Evolutionary conservation across 148 eudicot genomes (phyloP), one percentile per base, ranked within the genome.

Genomic region (Chenopodium formosanum): DNA sequence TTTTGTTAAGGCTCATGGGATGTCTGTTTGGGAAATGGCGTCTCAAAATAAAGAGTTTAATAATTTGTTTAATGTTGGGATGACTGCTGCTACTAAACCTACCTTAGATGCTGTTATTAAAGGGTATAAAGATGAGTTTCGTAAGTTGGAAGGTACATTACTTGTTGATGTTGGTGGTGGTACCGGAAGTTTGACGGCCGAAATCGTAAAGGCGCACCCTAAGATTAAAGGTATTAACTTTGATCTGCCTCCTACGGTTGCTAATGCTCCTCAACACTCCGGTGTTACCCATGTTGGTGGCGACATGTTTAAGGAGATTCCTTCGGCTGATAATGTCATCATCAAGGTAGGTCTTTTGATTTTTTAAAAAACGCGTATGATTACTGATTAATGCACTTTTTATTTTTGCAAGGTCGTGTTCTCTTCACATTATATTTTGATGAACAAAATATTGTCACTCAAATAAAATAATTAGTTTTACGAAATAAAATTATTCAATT

Each of bases 201-300:
- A 56, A 4, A 56, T 56, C 4, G 22, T 56, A 17, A 2, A 56
- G 13, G 29, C 29, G 13, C 25, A 65, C 29, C 69, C 69, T 22
- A 29, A 65, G 7, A 65, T 65, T 5, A n/a, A 65, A 65, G 74
- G 74, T 13, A 31, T 70, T 31, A 70, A 70, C 20, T 70, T 31
- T 29, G 74, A 70, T 31, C 46, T 70, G n/a, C 74, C 74, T 23
- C 74, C 34, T 70, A 46, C 25, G 14, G 74, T 70, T 27, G 74
- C 74, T 0, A 70, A 3, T 11, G 47, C 74, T 29, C 47, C 74
- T 10, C 20, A 12, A 31, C 32, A 70, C 3, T 17, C 40, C 16
- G 47, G 34, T 19, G 47, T 70, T 5, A 70, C 74, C 34, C 40
- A 56, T 56, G 16, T 56, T 56, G 60, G 60, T 56, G 60, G 60